A percentile compares a stretch with the other conserved stretches of the same genome.
Evolutionary conservation across 768 basidiomycete species (phyloP).

Genomic region (Rhodotorula kratochvilovae): DNA sequence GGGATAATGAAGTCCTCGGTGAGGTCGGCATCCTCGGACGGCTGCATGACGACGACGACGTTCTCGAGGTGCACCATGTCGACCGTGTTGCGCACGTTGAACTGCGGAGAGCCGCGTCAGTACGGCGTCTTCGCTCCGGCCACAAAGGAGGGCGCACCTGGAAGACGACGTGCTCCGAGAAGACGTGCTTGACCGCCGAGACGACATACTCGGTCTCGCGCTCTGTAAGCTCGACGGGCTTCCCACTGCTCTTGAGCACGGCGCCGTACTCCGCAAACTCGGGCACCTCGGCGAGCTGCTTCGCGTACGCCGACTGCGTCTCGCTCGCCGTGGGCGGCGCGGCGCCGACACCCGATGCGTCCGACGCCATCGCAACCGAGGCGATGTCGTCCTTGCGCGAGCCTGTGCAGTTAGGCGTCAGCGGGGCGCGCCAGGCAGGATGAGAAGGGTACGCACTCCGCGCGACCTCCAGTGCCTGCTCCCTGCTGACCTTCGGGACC

Average conservation of each 20-base stretch:
- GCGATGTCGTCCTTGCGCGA: slow-evolving; percentile 50
- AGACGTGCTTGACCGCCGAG: slow-evolving; percentile 91
- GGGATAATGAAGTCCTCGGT: slow-evolving; percentile 94
- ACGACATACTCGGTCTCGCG: slow-evolving; percentile 98
- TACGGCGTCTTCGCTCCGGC: too few species aligned
- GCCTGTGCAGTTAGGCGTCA: not conserved
- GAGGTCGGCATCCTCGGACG: slow-evolving; percentile 66
- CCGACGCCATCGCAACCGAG: slow-evolving; percentile 56
- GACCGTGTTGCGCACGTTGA: slow-evolving; percentile 94
- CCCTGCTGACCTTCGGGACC: slow-evolving; percentile 89
- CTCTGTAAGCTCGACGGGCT: slow-evolving; percentile 80
- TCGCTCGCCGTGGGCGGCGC: slow-evolving; percentile 74
- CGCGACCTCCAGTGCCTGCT: slow-evolving; percentile 81
- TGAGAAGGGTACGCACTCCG: slow-evolving; percentile 63
- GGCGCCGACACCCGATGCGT: slow-evolving; percentile 54
- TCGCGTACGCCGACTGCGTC: slow-evolving; percentile 76
- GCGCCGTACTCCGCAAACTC: slow-evolving; percentile 80
- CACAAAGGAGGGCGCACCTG: slow-evolving; percentile 2
- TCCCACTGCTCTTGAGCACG: slow-evolving; percentile 77
- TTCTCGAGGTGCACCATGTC: slow-evolving; percentile 92
- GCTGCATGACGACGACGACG: slow-evolving; percentile 87
- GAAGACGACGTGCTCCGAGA: slow-evolving; percentile 92
- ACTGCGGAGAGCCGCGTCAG: slow-evolving; percentile 57
- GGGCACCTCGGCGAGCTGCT: slow-evolving; percentile 79
- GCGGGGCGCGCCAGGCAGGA: not conserved